Conservation (phyloP, 495 filamentous ascomycete genomes). For the Hypoxylon subgilvum region DNA sequence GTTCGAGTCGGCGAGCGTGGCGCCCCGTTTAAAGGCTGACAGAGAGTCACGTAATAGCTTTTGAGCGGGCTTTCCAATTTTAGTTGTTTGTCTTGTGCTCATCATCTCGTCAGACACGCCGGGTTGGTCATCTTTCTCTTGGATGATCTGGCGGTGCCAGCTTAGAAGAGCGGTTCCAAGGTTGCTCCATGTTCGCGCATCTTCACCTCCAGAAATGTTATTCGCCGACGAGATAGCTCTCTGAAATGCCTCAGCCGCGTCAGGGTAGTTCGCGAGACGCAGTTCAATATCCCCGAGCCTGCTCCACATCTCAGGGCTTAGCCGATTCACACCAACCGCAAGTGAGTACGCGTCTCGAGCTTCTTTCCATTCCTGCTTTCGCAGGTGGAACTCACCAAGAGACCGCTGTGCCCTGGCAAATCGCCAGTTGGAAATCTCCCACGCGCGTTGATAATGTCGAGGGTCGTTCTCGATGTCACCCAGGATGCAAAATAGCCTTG, state of each 20-base stretch:
- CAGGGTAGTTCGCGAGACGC: constrained; percentile 73
- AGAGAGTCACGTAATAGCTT: constrained; percentile 76
- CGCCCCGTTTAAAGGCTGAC: constrained; percentile 81
- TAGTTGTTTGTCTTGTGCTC: constrained; percentile 30
- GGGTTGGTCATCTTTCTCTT: constrained; percentile 43
- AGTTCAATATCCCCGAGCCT: constrained; percentile 87
- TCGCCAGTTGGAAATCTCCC: constrained; percentile 80
- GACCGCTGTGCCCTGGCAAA: constrained; percentile 89
- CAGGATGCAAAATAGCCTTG: constrained; percentile 89
- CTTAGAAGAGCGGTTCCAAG: constrained; percentile 77
- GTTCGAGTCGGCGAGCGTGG: constrained; percentile 77
- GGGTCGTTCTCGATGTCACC: constrained; percentile 84
- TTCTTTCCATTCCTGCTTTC: constrained; percentile 64
- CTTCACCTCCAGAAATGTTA: constrained; percentile 75
- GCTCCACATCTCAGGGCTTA: constrained; percentile 85
- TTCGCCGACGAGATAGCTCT: constrained; percentile 64
- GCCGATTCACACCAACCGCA: constrained; percentile 76
- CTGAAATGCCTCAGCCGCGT: constrained; percentile 85
- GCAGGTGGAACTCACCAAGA: constrained; percentile 76
- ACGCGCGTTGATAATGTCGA: constrained; percentile 79
- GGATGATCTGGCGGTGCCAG: constrained; percentile 48
- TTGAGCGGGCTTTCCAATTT: constrained; percentile 42
- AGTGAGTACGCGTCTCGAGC: constrained; percentile 79
- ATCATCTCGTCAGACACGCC: constrained; percentile 35
- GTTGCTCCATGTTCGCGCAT: constrained; percentile 94